Conservation (phyloP, 345 rosid species). For the Euphorbia lathyris region DNA sequence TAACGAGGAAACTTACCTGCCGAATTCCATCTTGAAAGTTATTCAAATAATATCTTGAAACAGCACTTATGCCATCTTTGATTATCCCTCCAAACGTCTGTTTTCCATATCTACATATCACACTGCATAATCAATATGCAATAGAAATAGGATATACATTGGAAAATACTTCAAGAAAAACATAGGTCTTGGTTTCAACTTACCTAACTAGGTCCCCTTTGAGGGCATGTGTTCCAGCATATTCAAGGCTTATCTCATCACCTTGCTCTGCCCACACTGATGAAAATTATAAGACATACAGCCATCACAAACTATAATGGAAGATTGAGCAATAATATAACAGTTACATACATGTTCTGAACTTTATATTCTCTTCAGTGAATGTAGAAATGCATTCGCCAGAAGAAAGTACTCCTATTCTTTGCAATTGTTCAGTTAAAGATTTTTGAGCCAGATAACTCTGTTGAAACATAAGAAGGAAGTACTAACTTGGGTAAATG, state of each 20-base stretch:
- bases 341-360: constrained; percentile 62
- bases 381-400: constrained; percentile 62
- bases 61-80: constrained; percentile 88
- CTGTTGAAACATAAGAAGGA: constrained; percentile 41
- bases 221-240: constrained; percentile 88
- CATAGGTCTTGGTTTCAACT: constrained; percentile 8
- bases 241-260: constrained; percentile 91
- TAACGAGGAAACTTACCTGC: constrained; percentile 56
- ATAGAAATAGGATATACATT: neutral
- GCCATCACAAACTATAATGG: constrained; percentile 8
- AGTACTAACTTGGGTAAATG: neutral
- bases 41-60: constrained; percentile 88
- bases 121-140: constrained; percentile 1
- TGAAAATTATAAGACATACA: constrained; percentile 7
- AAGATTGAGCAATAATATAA: constrained; percentile 2
- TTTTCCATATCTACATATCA: constrained; percentile 64
- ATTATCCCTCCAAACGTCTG: constrained; percentile 78
- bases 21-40: constrained; percentile 96
- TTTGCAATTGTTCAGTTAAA: constrained; percentile 62
- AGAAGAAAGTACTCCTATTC: constrained; percentile 52
- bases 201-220: constrained; percentile 98
- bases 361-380: constrained; percentile 57
- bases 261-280: constrained; percentile 99
- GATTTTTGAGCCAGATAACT: constrained; percentile 77
- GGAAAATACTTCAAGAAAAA: neutral